Base-by-base conservation (phyloP, 2,329 filamentous ascomycete species). In the Apiospora marii region DNA sequence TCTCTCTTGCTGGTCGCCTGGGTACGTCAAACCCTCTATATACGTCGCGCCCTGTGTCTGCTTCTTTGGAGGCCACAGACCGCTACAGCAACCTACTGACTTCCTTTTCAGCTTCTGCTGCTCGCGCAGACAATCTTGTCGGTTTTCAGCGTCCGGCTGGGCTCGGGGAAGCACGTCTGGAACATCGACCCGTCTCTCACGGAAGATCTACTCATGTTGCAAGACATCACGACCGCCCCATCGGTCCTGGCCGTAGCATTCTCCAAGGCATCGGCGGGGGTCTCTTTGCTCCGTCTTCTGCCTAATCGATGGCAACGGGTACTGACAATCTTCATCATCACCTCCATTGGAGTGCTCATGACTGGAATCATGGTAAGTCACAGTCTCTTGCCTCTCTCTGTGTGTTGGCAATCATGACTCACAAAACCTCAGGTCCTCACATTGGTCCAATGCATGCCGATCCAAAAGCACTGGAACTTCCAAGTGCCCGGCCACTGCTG, bases 191-290 rank as follows among this genome's bases (percentile, higher is more conserved):
- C 58, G 34, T 22, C 34, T 8, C 34, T 5, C 8, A 41, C 58
- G 5, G 58, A 41, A 24, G 19, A 2, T 10, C 34, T 64, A 6
- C 58, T 64, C 22, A 64, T 64, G 58, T 41, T 64, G 19, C 19
- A n/a, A 5, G 58, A 64, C 10, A 64, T 64, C 2, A 41, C 30
- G 4, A 64, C 58, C 1, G 58, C 58, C 13, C 58, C 58, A 1
- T 79, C 78, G 5, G 74, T 80, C 12, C 75, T 78, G 2, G 79
- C 78, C 3, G 77, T 78, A 49, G 76, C 78, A 16, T 77, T 75
- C 73, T 78, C 76, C 72, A 82, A 82, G 73, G 78, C 79, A 0
- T 80, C 79, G 4, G 80, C 81, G 27, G 79, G 78, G 5, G 70
- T 78, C 16, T 81, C 79, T 6, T 71, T 81, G 53, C 77, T 81